Percentiles rank a stretch among this genome's conserved stretches.
Evolutionary conservation across 306 rosid genomes (phyloP).

Genomic region (Macrotyloma uniflorum): DNA sequence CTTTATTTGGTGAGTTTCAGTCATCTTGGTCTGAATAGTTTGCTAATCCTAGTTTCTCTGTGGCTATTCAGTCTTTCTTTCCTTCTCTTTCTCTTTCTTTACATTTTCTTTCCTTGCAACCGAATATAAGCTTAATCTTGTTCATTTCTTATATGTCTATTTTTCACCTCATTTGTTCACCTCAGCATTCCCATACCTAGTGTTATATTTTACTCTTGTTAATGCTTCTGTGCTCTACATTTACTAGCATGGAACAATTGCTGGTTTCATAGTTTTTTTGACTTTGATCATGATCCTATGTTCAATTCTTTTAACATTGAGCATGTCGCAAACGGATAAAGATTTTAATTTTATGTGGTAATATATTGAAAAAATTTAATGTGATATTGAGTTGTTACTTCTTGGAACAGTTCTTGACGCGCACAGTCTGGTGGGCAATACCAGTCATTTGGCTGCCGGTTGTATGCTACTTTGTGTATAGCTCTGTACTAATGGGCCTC

Average conservation of each 20-base stretch:
- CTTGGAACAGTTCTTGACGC: conserved; percentile 81
- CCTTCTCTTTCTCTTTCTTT: too few species aligned
- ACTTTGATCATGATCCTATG: conserved; percentile 18
- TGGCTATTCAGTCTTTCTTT: neutral
- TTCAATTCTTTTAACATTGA: neutral
- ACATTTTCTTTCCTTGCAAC: too few species aligned
- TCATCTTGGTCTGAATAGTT: conserved; percentile 21
- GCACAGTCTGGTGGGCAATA: conserved; percentile 94
- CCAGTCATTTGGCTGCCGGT: conserved; percentile 95
- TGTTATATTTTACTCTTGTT: conserved; percentile 26
- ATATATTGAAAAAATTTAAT: neutral
- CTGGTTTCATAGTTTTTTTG: neutral
- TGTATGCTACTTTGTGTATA: conserved; percentile 63
- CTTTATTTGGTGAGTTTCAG: neutral
- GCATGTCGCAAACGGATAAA: neutral
- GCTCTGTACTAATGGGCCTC: conserved; percentile 70
- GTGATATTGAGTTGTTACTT: conserved; percentile 39
- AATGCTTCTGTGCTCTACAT: neutral
- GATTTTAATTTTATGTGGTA: conserved; percentile 19
- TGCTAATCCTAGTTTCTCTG: neutral
- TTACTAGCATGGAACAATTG: conserved; percentile 5
- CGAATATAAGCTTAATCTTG: too few species aligned
- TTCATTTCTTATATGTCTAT: conserved; percentile 1
- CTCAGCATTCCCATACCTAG: neutral
- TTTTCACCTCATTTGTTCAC: neutral